Conservation (phyloP, 129 eudicot genomes). For the Lactuca saligna region DNA sequence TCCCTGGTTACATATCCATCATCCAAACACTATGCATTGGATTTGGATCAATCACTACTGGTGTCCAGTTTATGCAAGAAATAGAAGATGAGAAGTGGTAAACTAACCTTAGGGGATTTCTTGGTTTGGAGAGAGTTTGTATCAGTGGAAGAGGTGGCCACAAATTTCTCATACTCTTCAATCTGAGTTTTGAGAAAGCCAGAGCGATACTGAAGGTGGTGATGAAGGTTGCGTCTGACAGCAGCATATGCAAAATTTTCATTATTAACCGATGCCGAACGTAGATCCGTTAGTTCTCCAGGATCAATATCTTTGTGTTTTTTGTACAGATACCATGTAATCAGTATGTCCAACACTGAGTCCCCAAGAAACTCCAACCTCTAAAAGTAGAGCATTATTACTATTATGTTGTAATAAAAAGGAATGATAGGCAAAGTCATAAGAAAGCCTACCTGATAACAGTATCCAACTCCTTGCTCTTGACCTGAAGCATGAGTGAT, state of each 20-base stretch:
- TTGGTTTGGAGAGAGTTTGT: constrained; percentile 42
- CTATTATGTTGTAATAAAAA: not conserved
- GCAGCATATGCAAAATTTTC: constrained; percentile 86
- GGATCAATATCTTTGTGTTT: constrained; percentile 75
- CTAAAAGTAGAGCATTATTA: constrained; percentile 17
- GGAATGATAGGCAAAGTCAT: not conserved
- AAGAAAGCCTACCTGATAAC: constrained; percentile 54
- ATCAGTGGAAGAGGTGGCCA: constrained; percentile 44
- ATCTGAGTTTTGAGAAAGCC: constrained; percentile 55
- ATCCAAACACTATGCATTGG: too few species aligned
- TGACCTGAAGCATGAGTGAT: constrained; percentile 69
- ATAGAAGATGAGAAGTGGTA: not conserved
- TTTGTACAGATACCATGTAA: constrained; percentile 69
- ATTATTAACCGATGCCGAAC: constrained; percentile 89
- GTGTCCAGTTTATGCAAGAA: too few species aligned
- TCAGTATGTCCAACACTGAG: constrained; percentile 80
- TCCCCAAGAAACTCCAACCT: constrained; percentile 97
- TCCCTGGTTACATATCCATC: too few species aligned
- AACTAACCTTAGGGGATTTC: constrained; percentile 53
- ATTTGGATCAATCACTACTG: too few species aligned
- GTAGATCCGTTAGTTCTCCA: constrained; percentile 85
- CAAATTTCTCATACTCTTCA: constrained; percentile 44
- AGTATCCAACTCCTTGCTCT: constrained; percentile 51
- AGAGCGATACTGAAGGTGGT: constrained; percentile 69
- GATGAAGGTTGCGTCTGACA: constrained; percentile 68